These are phyloP conservation scores for Backusella australiensis DNA, from an alignment of 192 early-diverging fungal species.

Conservation along the genomic window DNA sequence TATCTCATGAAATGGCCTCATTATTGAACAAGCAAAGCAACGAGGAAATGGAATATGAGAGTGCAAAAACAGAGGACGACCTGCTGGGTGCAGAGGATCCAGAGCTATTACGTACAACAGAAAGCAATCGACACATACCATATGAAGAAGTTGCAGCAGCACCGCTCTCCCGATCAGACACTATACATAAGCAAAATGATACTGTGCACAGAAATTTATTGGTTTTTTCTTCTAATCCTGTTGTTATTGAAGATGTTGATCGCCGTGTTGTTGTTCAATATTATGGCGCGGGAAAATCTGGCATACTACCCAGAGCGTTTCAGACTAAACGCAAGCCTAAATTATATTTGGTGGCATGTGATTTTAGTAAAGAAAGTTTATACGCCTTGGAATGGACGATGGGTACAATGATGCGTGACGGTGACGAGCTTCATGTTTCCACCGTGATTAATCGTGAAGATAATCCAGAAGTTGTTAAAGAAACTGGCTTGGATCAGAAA, in stretches of 20 bases:
- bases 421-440: constrained; percentile 45
- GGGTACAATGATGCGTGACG: constrained; percentile 47
- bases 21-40: background rate
- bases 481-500: constrained; percentile 11
- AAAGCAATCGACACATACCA: constrained; percentile 26
- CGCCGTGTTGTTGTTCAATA: constrained; percentile 7
- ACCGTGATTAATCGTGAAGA: constrained; percentile 48
- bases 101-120: constrained; percentile 21
- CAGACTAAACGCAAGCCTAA: constrained; percentile 7
- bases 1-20: constrained; percentile 18
- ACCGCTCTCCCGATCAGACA: background rate
- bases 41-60: background rate
- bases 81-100: constrained; percentile 5
- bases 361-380: constrained; percentile 51
- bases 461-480: constrained; percentile 21
- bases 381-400: constrained; percentile 54
- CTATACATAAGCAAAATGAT: background rate
- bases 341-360: constrained; percentile 45
- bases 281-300: constrained; percentile 23
- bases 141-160: constrained; percentile 4
- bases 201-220: constrained; percentile 8
- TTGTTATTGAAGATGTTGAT: constrained; percentile 6
- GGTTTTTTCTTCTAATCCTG: constrained; percentile 18
- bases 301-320: background rate
- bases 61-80: background rate